A percentile compares a stretch with the other conserved stretches of the same genome.
Conservation (phyloP, 2,329 filamentous ascomycete genomes). For the Epichloe bromicola region DNA sequence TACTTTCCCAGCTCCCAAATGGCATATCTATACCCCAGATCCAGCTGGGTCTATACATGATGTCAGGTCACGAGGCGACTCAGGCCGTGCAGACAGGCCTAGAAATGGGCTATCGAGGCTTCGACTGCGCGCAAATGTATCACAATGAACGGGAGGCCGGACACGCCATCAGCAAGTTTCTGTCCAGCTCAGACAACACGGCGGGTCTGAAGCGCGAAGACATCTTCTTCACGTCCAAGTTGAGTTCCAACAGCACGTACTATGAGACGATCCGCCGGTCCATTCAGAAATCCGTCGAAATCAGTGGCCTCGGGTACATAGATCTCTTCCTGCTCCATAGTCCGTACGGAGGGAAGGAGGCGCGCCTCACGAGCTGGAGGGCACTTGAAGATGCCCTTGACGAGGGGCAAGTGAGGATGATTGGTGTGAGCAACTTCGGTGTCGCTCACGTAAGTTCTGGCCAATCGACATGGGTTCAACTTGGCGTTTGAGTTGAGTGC, state of each 20-base stretch:
- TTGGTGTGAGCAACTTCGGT: too few relatives aligned
- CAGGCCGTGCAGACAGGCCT: constrained; percentile 45
- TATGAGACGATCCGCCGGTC: constrained; percentile 56
- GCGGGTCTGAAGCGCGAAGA: constrained; percentile 48
- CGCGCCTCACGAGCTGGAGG: too few relatives aligned
- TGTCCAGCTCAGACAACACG: constrained; percentile 34
- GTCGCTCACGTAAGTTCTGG: too few relatives aligned
- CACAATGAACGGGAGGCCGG: constrained; percentile 61
- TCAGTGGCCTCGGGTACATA: constrained; percentile 58
- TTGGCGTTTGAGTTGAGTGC: too few relatives aligned
- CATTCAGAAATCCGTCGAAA: constrained; percentile 51
- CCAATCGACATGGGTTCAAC: too few relatives aligned
- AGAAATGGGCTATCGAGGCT: constrained; percentile 35
- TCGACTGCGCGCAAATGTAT: constrained; percentile 43
- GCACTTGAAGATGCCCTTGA: too few relatives aligned
- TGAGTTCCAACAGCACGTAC: constrained; percentile 48
- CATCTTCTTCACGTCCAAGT: constrained; percentile 70
- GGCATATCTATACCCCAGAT: constrained; percentile 55
- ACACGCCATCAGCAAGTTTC: constrained; percentile 45
- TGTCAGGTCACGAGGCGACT: constrained; percentile 46
- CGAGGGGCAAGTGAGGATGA: too few relatives aligned
- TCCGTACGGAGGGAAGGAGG: constrained; percentile 57
- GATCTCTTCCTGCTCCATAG: constrained; percentile 71
- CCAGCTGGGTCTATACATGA: constrained; percentile 63
- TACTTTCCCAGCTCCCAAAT: constrained; percentile 42